Percentiles rank a stretch among this genome's conserved stretches.
phyloP scores from a whole-genome alignment of 192 early-diverging fungal species.

The Backusella parvicylindrica region DNA sequence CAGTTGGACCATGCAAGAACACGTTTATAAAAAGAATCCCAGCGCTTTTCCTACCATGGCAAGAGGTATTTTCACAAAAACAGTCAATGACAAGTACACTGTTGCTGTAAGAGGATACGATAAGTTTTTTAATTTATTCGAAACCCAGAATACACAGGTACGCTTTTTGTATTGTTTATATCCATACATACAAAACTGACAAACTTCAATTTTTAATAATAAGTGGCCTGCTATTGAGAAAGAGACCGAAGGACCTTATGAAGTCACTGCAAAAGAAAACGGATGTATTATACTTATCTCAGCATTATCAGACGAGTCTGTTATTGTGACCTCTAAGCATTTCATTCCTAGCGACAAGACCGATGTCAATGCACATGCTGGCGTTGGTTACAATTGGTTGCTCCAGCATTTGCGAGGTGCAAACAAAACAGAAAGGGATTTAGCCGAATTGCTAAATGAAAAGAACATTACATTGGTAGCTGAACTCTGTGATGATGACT shows the following conservation, averaged over 20 bases:
- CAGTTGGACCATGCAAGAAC: conserved; percentile 69
- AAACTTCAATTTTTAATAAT: conserved; percentile 5
- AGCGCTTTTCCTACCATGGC: conserved; percentile 68
- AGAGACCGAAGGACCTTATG: conserved; percentile 80
- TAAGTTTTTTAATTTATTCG: conserved; percentile 92
- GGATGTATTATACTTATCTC: conserved; percentile 92
- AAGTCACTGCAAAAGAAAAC: conserved; percentile 94
- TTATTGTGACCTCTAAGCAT: conserved; percentile 92
- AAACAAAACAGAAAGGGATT: conserved; percentile 57
- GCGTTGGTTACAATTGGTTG: conserved; percentile 71
- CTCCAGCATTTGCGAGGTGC: conserved; percentile 56
- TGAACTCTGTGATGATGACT: conserved; percentile 91
- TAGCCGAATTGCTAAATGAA: conserved; percentile 67
- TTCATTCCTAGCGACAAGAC: conserved; percentile 38
- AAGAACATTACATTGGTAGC: conserved; percentile 82
- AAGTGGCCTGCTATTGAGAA: conserved; percentile 54
- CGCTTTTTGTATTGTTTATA: too few species aligned
- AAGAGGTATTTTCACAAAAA: conserved; percentile 76
- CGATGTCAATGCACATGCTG: conserved; percentile 41
- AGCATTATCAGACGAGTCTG: conserved; percentile 51
- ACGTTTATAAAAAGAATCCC: conserved; percentile 60
- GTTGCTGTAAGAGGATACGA: conserved; percentile 92
- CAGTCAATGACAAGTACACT: conserved; percentile 28
- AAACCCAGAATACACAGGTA: conserved; percentile 57
- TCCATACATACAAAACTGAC: too few species aligned